phyloP scores from a whole-genome alignment of 2,329 filamentous ascomycete genomes.

The Metarhizium guizhouense region DNA sequence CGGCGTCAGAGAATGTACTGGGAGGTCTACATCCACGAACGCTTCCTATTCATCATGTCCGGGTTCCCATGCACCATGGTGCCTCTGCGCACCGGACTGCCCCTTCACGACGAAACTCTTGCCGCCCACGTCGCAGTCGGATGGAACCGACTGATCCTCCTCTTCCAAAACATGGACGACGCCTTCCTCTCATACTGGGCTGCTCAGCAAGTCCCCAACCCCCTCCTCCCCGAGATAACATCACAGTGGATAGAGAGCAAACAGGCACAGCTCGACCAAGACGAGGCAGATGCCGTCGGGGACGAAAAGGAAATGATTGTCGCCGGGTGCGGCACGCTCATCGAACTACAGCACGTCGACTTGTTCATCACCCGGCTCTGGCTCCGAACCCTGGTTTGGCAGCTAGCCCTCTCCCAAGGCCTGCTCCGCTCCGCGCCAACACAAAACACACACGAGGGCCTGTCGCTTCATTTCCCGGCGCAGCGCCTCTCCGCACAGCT shows the following conservation, averaged over 20 bases:
- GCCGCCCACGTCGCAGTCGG: slow-evolving; percentile 26
- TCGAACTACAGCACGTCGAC: slow-evolving; percentile 31
- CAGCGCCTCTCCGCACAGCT: slow-evolving; percentile 29
- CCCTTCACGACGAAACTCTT: slow-evolving; percentile 22
- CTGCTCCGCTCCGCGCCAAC: slow-evolving; percentile 25
- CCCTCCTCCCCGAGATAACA: slow-evolving; percentile 17
- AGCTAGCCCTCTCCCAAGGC: slow-evolving; percentile 29
- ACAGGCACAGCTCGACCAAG: slow-evolving; percentile 29
- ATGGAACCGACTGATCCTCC: slow-evolving; percentile 27
- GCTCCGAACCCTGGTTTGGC: slow-evolving; percentile 32
- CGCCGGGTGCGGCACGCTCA: slow-evolving; percentile 18
- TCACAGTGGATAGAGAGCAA: slow-evolving; percentile 31
- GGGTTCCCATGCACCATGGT: slow-evolving; percentile 31
- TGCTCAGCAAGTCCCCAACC: slow-evolving; percentile 17
- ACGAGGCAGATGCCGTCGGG: slow-evolving; percentile 23
- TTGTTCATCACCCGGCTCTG: slow-evolving; percentile 31
- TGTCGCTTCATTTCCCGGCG: slow-evolving; percentile 30
- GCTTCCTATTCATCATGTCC: slow-evolving; percentile 43
- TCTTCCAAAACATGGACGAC: slow-evolving; percentile 30
- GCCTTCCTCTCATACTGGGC: slow-evolving; percentile 28
- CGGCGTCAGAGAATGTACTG: slow-evolving; percentile 15
- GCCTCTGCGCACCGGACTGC: slow-evolving; percentile 22
- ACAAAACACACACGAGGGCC: slow-evolving; percentile 23
- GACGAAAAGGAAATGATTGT: slow-evolving; percentile 17
- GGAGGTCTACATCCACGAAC: slow-evolving; percentile 19